Evolutionary conservation across 345 rosid genomes (phyloP), one percentile per base, ranked within the genome.

Genomic region (Camelina hispida): DNA sequence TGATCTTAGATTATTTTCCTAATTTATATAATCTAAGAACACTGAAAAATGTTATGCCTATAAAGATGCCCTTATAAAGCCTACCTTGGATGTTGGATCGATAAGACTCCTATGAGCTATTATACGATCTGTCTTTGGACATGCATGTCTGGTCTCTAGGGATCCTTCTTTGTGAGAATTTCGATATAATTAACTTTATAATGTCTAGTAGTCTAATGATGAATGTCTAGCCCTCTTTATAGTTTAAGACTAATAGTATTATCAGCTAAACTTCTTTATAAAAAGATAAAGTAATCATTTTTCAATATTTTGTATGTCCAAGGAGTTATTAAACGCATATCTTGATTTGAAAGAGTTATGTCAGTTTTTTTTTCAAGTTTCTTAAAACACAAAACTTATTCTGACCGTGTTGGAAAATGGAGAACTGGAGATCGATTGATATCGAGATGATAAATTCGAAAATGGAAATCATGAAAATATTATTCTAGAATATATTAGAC

Each of bases 141-240:
- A 77, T 77, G 81, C 81, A 71, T 71, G 77, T 77, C 81, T 71
- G 77, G 55, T 71, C 72, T 71, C 72, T 77, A 66, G 81, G 81
- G 77, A 77, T 71, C 81, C 72, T 71, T 77, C 37, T 71, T 25
- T 71, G 34, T 56, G 62, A 40, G 77, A 40, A 30, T 65, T 65
- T 58, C 58, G 30, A 70, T 63, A 56, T 48, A 65, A 10, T 65
- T 71, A 64, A 50, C 72, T 71, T 50, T 58, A 42, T 32, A 16
- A 77, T 65, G 81, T 77, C 72, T 71, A 65, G 6, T 65, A 65
- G 22, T 65, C 72, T 65, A 65, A 77, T 77, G 81, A 77, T 65
- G 80, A 58, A 50, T 77, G 62, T 65, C 25, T 50, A 78, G 17
- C 59, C 72, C 68, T 66, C 72, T 58, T 71, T 59, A 50, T 59